Evolutionary conservation across 2,329 filamentous ascomycete genomes (phyloP), one percentile per base, ranked within the genome.

Genomic region (Talaromyces amestolkiae): DNA sequence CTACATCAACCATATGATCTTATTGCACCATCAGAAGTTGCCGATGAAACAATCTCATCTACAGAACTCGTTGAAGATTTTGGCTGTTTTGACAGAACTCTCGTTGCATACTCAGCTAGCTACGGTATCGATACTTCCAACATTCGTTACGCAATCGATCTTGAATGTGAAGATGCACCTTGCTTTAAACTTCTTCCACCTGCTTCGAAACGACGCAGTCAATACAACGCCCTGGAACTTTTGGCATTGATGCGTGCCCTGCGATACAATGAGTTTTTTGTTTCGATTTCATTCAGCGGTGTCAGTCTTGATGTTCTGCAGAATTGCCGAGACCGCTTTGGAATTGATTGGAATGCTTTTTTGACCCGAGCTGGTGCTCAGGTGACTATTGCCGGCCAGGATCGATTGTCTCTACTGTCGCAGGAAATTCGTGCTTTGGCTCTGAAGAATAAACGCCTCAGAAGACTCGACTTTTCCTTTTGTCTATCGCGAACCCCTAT

Each of bases 241-340:
- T 81, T 91, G 35, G 87, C 89, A 4, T 83, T 91, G n/a, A 84
- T 90, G 81, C 83, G 89, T 67, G 83, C 89, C 10, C 75, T 91
- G 62, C 85, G 89, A 47, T 91, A 90, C 75, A 91, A 91, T 71
- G 88, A 91, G 71, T 84, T 82, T 0, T 91, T 91, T 73, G 80
- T 80, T 33, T 86, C 87, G 1, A 87, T 91, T 24, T 91, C 89
- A 0, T 91, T 91, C 71, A 84, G 83, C 33, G 84, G 85, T 45
- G 83, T 91, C 56, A 84, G 83, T 68, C 77, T 91, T n/a, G 87
- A 91, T 72, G 77, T 80, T 35, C 75, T 91, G n/a, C 88, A 90
- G 69, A 83, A 84, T 15, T 72, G 88, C 27, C 80, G 83, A 64
- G 89, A 91, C 72, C 72, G 78, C 1, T 83, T 86, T 74, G 89